Percentiles rank a stretch among this genome's conserved stretches.
phyloP scores from a whole-genome alignment of 495 filamentous ascomycete species.

The Trichoderma parareesei region DNA sequence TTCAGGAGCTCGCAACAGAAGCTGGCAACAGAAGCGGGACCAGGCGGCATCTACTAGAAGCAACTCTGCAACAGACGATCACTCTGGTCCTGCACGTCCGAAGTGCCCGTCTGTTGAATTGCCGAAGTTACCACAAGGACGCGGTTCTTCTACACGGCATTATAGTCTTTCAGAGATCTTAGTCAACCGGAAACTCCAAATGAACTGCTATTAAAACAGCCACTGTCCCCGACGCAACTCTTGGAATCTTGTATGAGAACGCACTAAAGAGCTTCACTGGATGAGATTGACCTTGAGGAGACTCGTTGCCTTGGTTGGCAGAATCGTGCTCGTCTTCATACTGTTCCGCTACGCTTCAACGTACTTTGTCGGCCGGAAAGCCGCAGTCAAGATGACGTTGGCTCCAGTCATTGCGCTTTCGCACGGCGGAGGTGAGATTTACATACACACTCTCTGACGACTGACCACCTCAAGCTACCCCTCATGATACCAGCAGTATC shows the following conservation, averaged over 20 bases:
- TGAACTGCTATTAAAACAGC: not conserved
- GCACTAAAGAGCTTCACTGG: not conserved
- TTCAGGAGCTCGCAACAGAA: too few relatives aligned
- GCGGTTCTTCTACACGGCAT: too few relatives aligned
- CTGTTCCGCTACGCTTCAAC: slow-evolving; percentile 8
- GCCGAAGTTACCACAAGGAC: too few relatives aligned
- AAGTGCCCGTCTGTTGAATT: too few relatives aligned
- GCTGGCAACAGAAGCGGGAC: too few relatives aligned
- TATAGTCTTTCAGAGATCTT: too few relatives aligned
- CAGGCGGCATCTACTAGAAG: too few relatives aligned
- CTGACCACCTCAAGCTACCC: not conserved
- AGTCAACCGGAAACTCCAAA: too few relatives aligned
- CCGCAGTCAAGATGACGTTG: slow-evolving; percentile 19
- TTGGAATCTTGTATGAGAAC: not conserved
- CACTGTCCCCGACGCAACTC: not conserved
- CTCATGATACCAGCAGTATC: not conserved
- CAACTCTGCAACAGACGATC: too few relatives aligned
- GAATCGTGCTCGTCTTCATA: not conserved
- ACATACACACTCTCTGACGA: not conserved
- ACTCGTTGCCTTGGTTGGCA: not conserved
- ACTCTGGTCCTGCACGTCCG: too few relatives aligned
- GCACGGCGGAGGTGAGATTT: slow-evolving; percentile 29
- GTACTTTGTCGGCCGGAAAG: not conserved
- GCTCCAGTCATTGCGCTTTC: slow-evolving; percentile 34
- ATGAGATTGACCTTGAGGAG: not conserved